Evolutionary conservation across 306 rosid genomes (phyloP).

Genomic region (Malus sylvestris): DNA sequence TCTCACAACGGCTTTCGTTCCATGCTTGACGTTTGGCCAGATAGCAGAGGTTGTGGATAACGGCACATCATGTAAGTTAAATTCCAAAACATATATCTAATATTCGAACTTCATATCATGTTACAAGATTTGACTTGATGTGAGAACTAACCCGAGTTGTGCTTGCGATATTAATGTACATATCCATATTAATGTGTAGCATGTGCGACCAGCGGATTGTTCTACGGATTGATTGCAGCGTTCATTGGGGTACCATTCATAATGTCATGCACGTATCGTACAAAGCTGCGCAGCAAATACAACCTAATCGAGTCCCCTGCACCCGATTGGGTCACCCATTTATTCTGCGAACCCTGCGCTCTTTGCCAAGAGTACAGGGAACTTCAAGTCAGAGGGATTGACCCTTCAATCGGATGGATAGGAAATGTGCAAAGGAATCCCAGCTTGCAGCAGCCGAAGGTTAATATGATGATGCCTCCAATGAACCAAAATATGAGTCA

Average conservation of each 20-base stretch:
- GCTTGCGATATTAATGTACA: neutral
- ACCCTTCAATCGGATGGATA: slow-evolving; percentile 16
- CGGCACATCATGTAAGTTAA: slow-evolving; percentile 20
- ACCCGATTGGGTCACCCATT: slow-evolving; percentile 16
- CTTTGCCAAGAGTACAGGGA: slow-evolving; percentile 20
- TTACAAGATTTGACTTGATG: neutral
- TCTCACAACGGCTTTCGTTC: slow-evolving; percentile 12
- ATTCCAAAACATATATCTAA: neutral
- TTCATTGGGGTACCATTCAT: slow-evolving; percentile 7
- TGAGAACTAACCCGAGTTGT: neutral
- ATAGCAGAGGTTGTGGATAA: slow-evolving; percentile 25
- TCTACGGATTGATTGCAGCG: slow-evolving; percentile 2
- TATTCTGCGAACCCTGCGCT: neutral
- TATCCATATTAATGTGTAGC: neutral
- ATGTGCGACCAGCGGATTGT: slow-evolving; percentile 13
- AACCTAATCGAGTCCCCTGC: slow-evolving; percentile 10
- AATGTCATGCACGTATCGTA: slow-evolving; percentile 21
- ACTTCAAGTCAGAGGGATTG: slow-evolving; percentile 10
- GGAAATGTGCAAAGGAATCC: slow-evolving; percentile 5
- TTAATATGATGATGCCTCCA: slow-evolving; percentile 5
- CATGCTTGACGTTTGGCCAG: slow-evolving; percentile 25
- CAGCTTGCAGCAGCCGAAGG: neutral
- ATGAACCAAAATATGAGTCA: neutral
- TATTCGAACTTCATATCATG: neutral
- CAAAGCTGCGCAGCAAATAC: slow-evolving; percentile 11